Evolutionary conservation across 2,329 filamentous ascomycete species (phyloP).

Genomic region (Aspergillus pseudoterreus): DNA sequence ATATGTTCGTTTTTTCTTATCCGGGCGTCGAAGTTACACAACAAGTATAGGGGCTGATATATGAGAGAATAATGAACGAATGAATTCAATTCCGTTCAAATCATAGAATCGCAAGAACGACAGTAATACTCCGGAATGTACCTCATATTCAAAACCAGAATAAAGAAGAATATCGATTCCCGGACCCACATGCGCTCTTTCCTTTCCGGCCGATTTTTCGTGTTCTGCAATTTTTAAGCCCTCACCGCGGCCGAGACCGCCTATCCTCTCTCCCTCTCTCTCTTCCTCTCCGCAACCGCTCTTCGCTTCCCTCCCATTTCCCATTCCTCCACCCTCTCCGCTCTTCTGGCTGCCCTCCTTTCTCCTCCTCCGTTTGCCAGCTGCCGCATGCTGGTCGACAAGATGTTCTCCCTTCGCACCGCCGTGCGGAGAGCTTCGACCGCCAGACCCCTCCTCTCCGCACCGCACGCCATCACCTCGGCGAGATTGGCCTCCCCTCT

Average conservation of each 20-base stretch:
- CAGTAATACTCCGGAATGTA: too few relatives aligned
- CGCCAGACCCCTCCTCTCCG: constrained; percentile 39
- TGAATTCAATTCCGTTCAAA: too few relatives aligned
- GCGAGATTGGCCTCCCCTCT: constrained; percentile 21
- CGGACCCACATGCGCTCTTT: neutral
- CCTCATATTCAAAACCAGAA: too few relatives aligned
- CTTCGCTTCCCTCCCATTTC: neutral
- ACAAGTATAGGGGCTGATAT: too few relatives aligned
- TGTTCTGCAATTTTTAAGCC: constrained; percentile 1
- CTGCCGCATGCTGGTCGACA: constrained; percentile 41
- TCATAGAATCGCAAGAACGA: too few relatives aligned
- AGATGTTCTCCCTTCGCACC: constrained; percentile 42
- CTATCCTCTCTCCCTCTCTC: neutral
- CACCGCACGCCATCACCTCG: constrained; percentile 31
- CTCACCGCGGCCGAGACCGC: neutral
- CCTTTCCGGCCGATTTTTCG: neutral
- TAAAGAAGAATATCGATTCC: neutral
- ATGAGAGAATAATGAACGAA: too few relatives aligned
- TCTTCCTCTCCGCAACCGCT: constrained; percentile 5
- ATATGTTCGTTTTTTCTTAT: neutral
- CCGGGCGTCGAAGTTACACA: too few relatives aligned
- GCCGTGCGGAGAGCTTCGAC: constrained; percentile 44
- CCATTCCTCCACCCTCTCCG: constrained; percentile 8
- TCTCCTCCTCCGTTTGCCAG: constrained; percentile 16
- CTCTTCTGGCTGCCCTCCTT: constrained; percentile 6